These are phyloP conservation scores for Malus hybrid DNA, from an alignment of 331 rosid genomes.

Conservation along the genomic window DNA sequence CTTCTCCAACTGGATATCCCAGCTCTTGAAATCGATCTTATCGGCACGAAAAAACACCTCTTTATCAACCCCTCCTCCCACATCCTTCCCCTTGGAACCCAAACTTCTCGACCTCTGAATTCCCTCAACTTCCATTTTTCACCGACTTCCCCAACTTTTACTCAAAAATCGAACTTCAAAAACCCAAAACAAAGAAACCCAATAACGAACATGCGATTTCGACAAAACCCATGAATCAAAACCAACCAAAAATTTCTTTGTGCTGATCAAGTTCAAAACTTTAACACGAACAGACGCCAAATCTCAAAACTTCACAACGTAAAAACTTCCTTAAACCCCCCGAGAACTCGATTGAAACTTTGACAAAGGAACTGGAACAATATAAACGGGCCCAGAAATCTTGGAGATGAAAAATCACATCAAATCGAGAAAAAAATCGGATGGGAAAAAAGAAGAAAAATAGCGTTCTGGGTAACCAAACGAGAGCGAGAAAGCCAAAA, in stretches of 20 bases:
- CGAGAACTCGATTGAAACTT: not conserved
- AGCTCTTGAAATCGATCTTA: slow-evolving; percentile 40
- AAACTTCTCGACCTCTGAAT: slow-evolving; percentile 8
- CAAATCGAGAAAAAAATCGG: not conserved
- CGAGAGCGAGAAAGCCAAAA: not conserved
- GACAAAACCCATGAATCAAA: not conserved
- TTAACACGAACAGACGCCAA: not conserved
- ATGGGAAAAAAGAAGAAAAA: not conserved
- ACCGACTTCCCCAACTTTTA: not conserved
- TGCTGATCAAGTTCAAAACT: not conserved
- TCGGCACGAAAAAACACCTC: slow-evolving; percentile 35
- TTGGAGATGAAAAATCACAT: not conserved
- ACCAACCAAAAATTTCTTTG: not conserved
- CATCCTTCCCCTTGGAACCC: slow-evolving; percentile 10
- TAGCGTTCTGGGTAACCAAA: not conserved
- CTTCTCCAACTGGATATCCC: slow-evolving; percentile 42
- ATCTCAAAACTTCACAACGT: not conserved
- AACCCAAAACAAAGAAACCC: slow-evolving; percentile 7
- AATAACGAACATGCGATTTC: not conserved
- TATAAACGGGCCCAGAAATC: not conserved
- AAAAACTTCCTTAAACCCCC: not conserved
- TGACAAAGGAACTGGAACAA: not conserved
- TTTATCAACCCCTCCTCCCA: slow-evolving; percentile 12
- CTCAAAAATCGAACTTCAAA: not conserved
- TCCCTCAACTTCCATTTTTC: slow-evolving; percentile 10